Evolutionary conservation across 75 land plant genomes (phyloP), one percentile per base, ranked within the genome.

Genomic region (Cupressus sempervirens): DNA sequence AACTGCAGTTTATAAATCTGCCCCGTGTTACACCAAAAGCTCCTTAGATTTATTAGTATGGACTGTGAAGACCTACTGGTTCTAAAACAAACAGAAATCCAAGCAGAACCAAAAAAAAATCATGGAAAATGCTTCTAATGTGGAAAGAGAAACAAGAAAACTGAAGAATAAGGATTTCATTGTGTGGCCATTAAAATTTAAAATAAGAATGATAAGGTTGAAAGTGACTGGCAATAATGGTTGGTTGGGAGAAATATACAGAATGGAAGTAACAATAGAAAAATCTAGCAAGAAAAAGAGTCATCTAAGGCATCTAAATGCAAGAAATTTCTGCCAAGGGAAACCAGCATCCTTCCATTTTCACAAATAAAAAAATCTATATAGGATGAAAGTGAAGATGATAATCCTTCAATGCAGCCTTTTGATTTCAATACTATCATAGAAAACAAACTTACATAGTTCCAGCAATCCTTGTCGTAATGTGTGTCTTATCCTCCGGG

Each of bases 401-500:
- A 30, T 13, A 32, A 72, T 32, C 32, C 67, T 62, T 72, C 32
- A 72, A 32, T 10, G 12, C 35, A 72, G 12, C 74, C 74, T 32
- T 11, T 35, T 36, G 32, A 72, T 3, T 70, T 72, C 74, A 32
- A 32, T 30, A 72, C 15, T 72, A 15, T 32, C 12, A 65, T 82
- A 26, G 36, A 54, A 41, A 86, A 26, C 0, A 54, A 50, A 81
- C 90, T 86, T 52, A 93, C 94, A 91, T 84, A 15, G 94, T 93
- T 80, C 96, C 95, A 76, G 93, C 95, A n/a, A 95, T 87, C 48
- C 93, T 84, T 0, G 95, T 92, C 70, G 90, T 92, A 34, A 92
- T 88, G 81, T 94, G 92, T 11, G 88, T 91, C 54, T 90, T 77
- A 43, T 87, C 90, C 14, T 94, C 90, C 79, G 90, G 89, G 83